Conservation (phyloP, 768 basidiomycete species). For the Artomyces pyxidatus region DNA sequence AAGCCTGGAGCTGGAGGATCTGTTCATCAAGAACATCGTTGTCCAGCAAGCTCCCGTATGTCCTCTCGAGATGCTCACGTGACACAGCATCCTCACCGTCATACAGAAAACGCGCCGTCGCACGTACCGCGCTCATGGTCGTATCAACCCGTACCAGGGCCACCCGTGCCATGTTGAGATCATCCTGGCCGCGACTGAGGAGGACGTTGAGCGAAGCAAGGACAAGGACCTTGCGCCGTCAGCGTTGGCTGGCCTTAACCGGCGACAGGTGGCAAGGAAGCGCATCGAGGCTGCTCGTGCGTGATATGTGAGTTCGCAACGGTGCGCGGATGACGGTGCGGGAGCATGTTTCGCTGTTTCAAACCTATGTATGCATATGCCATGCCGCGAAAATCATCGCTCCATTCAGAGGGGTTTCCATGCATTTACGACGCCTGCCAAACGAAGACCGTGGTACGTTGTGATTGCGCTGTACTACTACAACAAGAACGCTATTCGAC, state of each 20-base stretch:
- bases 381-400: constrained; percentile 11
- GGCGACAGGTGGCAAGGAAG: constrained; percentile 80
- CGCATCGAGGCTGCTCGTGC: constrained; percentile 76
- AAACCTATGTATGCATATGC: constrained; percentile 16
- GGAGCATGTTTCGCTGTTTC: constrained; percentile 20
- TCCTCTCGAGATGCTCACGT: constrained; percentile 13
- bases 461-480: too few species aligned
- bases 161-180: constrained; percentile 96
- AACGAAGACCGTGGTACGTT: too few species aligned
- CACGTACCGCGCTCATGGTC: constrained; percentile 97
- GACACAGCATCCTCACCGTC: not conserved
- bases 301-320: constrained; percentile 29
- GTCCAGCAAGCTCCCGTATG: constrained; percentile 97
- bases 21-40: constrained; percentile 92
- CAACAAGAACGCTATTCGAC: too few species aligned
- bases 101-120: constrained; percentile 95
- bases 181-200: constrained; percentile 72
- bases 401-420: too few species aligned
- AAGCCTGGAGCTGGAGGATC: constrained; percentile 87
- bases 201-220: constrained; percentile 87
- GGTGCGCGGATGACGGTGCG: constrained; percentile 11
- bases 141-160: constrained; percentile 98
- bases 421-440: too few species aligned
- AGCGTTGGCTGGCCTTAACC: constrained; percentile 63
- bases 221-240: constrained; percentile 56